Conservation (phyloP, 1,284 basidiomycete genomes). For the Heimioporus punctisporus region DNA sequence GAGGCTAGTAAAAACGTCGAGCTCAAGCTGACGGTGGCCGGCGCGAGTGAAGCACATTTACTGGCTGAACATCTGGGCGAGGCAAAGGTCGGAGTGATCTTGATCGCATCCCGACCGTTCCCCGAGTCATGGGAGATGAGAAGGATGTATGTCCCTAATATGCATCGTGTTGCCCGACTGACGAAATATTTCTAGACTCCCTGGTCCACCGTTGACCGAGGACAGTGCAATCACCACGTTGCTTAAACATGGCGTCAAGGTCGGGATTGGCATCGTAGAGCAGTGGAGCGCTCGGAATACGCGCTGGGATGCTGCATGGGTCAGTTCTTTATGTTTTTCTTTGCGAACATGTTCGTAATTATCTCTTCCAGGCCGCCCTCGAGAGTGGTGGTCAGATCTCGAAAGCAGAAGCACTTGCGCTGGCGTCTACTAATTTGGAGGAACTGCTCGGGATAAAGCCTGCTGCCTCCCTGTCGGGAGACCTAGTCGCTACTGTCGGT, state of each 20-base stretch:
- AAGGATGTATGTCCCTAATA: slow-evolving; percentile 39
- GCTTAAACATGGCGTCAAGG: slow-evolving; percentile 67
- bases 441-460: slow-evolving; percentile 51
- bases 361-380: slow-evolving; percentile 21
- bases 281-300: slow-evolving; percentile 63
- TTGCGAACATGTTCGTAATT: background rate
- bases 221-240: slow-evolving; percentile 68
- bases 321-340: slow-evolving; percentile 3
- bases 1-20: slow-evolving; percentile 42
- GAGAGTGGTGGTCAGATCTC: slow-evolving; percentile 27
- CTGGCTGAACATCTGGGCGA: slow-evolving; percentile 76
- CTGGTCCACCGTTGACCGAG: slow-evolving; percentile 78
- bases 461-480: slow-evolving; percentile 28
- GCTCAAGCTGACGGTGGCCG: slow-evolving; percentile 64
- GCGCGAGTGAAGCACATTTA: slow-evolving; percentile 77
- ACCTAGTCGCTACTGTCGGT: slow-evolving; percentile 54
- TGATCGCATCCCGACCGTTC: slow-evolving; percentile 62
- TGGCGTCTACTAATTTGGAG: slow-evolving; percentile 43
- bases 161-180: background rate
- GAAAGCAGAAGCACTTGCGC: slow-evolving; percentile 29
- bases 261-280: slow-evolving; percentile 64
- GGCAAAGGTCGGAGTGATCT: slow-evolving; percentile 76
- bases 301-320: slow-evolving; percentile 51
- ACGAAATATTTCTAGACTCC: slow-evolving; percentile 36
- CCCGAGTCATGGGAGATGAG: slow-evolving; percentile 58